A percentile compares a stretch with the other conserved stretches of the same genome.
phyloP scores from a whole-genome alignment of 345 rosid genomes.

The Eucalyptus pauciflora region DNA sequence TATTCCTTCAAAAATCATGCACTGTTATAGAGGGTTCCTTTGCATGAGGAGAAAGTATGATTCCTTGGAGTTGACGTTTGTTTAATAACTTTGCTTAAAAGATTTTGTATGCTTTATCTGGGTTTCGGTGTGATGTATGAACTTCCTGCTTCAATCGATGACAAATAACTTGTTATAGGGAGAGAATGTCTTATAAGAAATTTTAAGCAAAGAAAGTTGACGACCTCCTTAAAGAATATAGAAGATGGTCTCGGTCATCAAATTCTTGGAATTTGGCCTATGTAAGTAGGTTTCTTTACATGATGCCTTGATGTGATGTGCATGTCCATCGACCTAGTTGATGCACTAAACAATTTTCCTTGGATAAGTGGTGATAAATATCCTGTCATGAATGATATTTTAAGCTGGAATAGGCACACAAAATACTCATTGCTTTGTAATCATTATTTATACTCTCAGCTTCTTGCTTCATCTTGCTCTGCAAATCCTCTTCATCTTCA shows the following conservation, averaged over 20 bases:
- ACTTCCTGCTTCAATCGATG: not conserved
- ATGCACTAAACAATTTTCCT: not conserved
- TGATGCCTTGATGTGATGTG: not conserved
- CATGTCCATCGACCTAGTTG: not conserved
- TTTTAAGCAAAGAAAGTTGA: not conserved
- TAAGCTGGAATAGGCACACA: not conserved
- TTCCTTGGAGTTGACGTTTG: not conserved
- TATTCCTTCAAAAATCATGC: not conserved
- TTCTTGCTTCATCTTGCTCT: slow-evolving; percentile 35
- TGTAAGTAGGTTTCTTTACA: not conserved
- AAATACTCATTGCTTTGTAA: not conserved
- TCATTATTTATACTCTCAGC: slow-evolving; percentile 18
- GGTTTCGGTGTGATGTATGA: not conserved
- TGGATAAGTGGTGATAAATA: not conserved
- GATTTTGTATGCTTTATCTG: not conserved
- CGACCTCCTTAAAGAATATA: not conserved
- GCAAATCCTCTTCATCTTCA: slow-evolving; percentile 33
- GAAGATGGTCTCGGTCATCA: not conserved
- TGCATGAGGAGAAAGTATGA: not conserved
- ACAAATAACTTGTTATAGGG: not conserved
- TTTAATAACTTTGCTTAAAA: not conserved
- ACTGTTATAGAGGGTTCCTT: not conserved
- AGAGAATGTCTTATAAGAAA: not conserved
- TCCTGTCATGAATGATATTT: not conserved
- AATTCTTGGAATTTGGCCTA: not conserved